Evolutionary conservation across 768 basidiomycete genomes (phyloP), one percentile per base, ranked within the genome.

Genomic region (Holtermannia corniformis): DNA sequence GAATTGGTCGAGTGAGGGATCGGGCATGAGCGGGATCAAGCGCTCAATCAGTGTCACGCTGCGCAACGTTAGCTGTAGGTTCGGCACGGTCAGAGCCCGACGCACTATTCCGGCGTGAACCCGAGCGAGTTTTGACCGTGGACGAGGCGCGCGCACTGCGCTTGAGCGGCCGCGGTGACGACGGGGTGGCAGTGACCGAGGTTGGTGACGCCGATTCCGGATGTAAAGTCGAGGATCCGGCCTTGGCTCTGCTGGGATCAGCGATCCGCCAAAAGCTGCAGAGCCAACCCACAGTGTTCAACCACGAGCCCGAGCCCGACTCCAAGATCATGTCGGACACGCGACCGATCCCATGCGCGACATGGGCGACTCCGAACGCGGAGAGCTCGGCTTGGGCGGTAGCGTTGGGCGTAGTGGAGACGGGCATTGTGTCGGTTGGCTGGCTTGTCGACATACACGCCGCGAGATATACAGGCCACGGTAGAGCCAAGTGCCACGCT

Each of bases 151-250:
- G 40, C 46, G 41, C 52, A 32, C 47, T 57, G 56, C 2, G 42
- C 43, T 2, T 47, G 49, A 10, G 54, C 56, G 25, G 56, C 56
- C 5, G 47, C 42, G 10, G 56, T 57, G 44, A 57, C 50, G 13
- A 48, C 52, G 0, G 56, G 56, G 21, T 57, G 56, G 10, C 51
- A 47, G 28, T n/a, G n/a, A n/a, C n/a, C 56, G 37, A 46, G 25
- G 4, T 28, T 41, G 40, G 22, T 85, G 1, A 91, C 87, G 19
- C 85, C 47, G 19, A 60, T 90, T 2, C 88, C 88, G 62, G 79
- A 80, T 4, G 84, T 87, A 62, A 90, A 89, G 70, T 92, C 88
- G n/a, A n/a, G n/a, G n/a, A n/a, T n/a, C n/a, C n/a, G n/a, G n/a
- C n/a, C n/a, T n/a, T n/a, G n/a, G n/a, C n/a, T n/a, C n/a, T n/a